Evolutionary conservation across 768 basidiomycete species (phyloP).

Genomic region (Rhizopogon salebrosus): DNA sequence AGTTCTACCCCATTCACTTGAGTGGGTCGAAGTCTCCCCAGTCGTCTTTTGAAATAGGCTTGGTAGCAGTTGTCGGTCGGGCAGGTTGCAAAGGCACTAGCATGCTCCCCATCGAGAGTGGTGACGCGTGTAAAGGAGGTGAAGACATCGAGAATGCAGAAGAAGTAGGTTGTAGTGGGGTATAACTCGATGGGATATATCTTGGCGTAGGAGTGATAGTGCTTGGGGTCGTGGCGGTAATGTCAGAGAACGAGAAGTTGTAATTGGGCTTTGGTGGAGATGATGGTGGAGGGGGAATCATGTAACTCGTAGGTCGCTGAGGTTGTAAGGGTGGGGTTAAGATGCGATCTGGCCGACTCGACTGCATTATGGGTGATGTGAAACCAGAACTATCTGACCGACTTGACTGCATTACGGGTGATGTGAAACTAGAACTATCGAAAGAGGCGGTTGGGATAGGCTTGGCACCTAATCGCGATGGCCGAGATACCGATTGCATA

Average conservation of each 20-base stretch:
- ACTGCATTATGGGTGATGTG: constrained; percentile 16
- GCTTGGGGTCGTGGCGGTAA: constrained; percentile 16
- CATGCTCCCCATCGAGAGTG: constrained; percentile 42
- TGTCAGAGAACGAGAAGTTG: constrained; percentile 41
- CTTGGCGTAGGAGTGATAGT: constrained; percentile 8
- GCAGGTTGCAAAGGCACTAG: constrained; percentile 55
- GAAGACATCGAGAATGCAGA: constrained; percentile 23
- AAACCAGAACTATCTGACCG: constrained; percentile 20
- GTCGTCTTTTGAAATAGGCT: constrained; percentile 55
- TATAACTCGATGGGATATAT: constrained; percentile 12
- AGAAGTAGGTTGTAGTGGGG: constrained; percentile 12
- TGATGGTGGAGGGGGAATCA: constrained; percentile 4
- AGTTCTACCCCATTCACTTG: constrained; percentile 11
- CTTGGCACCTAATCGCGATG: constrained; percentile 36
- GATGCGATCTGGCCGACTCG: constrained; percentile 13
- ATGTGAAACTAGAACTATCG: constrained; percentile 21
- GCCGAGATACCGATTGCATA: constrained; percentile 26
- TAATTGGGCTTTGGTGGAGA: constrained; percentile 49
- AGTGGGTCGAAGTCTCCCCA: constrained; percentile 83
- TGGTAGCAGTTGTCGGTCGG: constrained; percentile 34
- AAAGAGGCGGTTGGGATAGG: constrained; percentile 31
- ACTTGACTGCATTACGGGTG: constrained; percentile 17
- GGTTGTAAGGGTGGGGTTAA: constrained; percentile 18
- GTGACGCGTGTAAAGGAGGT: constrained; percentile 25
- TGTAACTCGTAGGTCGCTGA: constrained; percentile 10